These are phyloP conservation scores for Globisporangium orthogonon DNA, from an alignment of 352 stramenopile species.

Conservation along the genomic window DNA sequence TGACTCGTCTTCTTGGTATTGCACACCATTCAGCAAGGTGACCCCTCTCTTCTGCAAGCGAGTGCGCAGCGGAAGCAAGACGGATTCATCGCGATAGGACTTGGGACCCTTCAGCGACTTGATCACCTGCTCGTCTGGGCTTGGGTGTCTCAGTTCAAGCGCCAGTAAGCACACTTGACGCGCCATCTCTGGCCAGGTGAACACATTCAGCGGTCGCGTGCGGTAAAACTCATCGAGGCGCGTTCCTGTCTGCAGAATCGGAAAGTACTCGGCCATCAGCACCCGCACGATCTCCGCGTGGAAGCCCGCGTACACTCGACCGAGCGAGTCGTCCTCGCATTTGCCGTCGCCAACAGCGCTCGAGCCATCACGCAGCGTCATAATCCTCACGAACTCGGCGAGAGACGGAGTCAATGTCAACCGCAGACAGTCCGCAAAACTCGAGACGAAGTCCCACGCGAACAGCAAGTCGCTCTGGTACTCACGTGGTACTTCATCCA, in stretches of 20 bases:
- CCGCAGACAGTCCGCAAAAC: slow-evolving; percentile 60
- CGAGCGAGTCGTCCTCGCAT: slow-evolving; percentile 47
- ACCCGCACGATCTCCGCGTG: slow-evolving; percentile 45
- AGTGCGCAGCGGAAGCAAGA: slow-evolving; percentile 44
- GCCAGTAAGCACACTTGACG: slow-evolving; percentile 68
- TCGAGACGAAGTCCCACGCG: slow-evolving; percentile 72
- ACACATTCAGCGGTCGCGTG: slow-evolving; percentile 62
- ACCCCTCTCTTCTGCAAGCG: slow-evolving; percentile 26
- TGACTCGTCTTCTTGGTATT: slow-evolving; percentile 32
- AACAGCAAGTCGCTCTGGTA: slow-evolving; percentile 57
- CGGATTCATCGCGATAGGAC: slow-evolving; percentile 60
- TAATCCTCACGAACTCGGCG: slow-evolving; percentile 37
- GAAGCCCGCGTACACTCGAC: slow-evolving; percentile 35
- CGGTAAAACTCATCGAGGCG: slow-evolving; percentile 66
- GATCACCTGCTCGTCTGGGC: slow-evolving; percentile 58
- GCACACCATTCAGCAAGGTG: slow-evolving; percentile 47
- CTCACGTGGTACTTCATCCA: slow-evolving; percentile 34
- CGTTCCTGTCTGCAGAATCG: slow-evolving; percentile 59
- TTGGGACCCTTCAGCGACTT: slow-evolving; percentile 74
- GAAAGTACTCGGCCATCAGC: slow-evolving; percentile 60
- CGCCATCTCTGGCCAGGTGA: slow-evolving; percentile 80
- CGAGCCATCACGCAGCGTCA: slow-evolving; percentile 37
- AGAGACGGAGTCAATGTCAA: slow-evolving; percentile 46
- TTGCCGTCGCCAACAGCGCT: slow-evolving; percentile 39
- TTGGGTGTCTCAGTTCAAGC: slow-evolving; percentile 66